These are phyloP conservation scores for Verticillium longisporum DNA, from an alignment of 2,329 filamentous ascomycete species.

Conservation along the genomic window DNA sequence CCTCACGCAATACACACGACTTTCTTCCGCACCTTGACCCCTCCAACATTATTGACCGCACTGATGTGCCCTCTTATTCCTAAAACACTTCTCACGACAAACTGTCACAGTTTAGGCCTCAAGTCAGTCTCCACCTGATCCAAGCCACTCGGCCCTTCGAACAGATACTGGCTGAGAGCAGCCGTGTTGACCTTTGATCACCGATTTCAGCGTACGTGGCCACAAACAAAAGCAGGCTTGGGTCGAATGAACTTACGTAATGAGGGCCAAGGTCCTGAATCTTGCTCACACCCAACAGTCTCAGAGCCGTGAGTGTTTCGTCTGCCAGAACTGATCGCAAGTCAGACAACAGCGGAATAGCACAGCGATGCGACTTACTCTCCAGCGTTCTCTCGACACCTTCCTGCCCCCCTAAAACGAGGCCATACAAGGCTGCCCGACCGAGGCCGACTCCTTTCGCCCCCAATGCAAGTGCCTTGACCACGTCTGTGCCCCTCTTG, in stretches of 20 bases:
- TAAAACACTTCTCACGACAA: no score
- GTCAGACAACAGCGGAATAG: not conserved
- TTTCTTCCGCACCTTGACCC: no score
- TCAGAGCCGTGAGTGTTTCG: constrained; percentile 18
- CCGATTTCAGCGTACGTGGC: no score
- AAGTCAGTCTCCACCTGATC: constrained; percentile 12
- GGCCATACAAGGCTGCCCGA: constrained; percentile 43
- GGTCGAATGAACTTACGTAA: constrained; percentile 14
- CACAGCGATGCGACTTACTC: constrained; percentile 31
- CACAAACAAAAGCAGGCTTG: not conserved
- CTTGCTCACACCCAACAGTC: constrained; percentile 16
- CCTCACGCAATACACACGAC: no score
- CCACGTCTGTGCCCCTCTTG: constrained; percentile 44
- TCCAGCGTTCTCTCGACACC: constrained; percentile 47
- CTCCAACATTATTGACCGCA: no score
- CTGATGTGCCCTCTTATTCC: no score
- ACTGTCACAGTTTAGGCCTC: not conserved
- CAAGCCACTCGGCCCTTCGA: constrained; percentile 13
- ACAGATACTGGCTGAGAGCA: constrained; percentile 10
- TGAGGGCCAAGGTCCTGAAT: constrained; percentile 14
- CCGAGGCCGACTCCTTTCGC: constrained; percentile 48
- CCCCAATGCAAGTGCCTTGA: constrained; percentile 46
- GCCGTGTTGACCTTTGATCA: constrained; percentile 9
- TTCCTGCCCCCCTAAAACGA: constrained; percentile 43
- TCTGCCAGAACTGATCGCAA: constrained; percentile 15